A percentile compares a stretch with the other conserved stretches of the same genome.
These are phyloP conservation scores for Umbelopsis isabellina DNA, from an alignment of 192 early-diverging fungal species.

Conservation along the genomic window DNA sequence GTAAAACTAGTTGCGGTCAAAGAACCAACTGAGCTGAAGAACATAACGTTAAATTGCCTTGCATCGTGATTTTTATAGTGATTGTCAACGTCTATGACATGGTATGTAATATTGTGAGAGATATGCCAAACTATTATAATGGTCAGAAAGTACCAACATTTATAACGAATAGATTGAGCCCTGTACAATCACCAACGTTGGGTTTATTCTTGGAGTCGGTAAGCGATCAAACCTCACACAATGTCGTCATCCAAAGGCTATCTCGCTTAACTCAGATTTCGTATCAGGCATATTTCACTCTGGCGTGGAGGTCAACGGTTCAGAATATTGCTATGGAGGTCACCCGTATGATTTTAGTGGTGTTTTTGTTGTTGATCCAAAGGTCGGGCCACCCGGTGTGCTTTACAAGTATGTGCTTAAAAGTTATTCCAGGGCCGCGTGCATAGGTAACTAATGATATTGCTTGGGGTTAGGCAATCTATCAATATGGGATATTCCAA, in stretches of 20 bases:
- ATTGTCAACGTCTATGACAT: constrained; percentile 41
- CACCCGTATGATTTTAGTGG: constrained; percentile 41
- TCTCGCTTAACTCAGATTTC: not conserved
- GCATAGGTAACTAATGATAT: not conserved
- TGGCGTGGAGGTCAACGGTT: constrained; percentile 37
- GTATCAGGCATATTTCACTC: constrained; percentile 41
- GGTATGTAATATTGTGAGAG: constrained; percentile 16
- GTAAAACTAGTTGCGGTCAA: not conserved
- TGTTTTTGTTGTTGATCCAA: constrained; percentile 40
- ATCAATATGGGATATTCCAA: constrained; percentile 36
- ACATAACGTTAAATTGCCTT: not conserved
- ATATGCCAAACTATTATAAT: not conserved
- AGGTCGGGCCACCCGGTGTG: constrained; percentile 34
- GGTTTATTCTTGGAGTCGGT: constrained; percentile 33
- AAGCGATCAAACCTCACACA: not conserved
- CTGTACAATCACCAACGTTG: constrained; percentile 30
- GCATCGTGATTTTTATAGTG: constrained; percentile 9
- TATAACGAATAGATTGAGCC: constrained; percentile 24
- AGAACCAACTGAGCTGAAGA: not conserved
- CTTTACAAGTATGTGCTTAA: constrained; percentile 28
- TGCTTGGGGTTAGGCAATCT: constrained; percentile 22
- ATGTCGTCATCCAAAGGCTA: not conserved
- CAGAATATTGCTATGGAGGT: constrained; percentile 45
- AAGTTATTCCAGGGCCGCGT: not conserved
- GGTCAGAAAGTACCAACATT: not conserved